Evolutionary conservation across 2,329 filamentous ascomycete genomes (phyloP).

Genomic region (Claviceps maximensis): DNA sequence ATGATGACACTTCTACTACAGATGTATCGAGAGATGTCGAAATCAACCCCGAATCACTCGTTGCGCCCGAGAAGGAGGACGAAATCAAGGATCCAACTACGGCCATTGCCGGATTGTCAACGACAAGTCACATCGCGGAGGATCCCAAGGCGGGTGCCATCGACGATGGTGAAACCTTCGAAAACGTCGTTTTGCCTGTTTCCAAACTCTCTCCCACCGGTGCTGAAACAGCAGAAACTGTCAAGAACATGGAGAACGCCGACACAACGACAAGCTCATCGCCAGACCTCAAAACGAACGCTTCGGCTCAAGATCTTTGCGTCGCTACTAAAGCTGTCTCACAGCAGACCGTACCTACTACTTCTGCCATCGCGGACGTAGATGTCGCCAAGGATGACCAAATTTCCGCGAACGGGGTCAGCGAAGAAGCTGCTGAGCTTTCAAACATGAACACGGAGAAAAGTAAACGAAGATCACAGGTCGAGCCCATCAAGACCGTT

Average conservation of each 20-base stretch:
- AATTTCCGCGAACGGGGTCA: constrained; percentile 1
- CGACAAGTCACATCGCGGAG: not conserved
- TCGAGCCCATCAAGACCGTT: constrained; percentile 43
- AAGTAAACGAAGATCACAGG: constrained; percentile 21
- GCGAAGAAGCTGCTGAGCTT: too few species aligned
- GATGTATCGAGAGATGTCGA: not conserved
- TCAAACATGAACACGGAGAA: constrained; percentile 15
- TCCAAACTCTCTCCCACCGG: constrained; percentile 11
- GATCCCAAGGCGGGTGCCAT: not conserved
- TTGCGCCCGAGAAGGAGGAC: too few species aligned
- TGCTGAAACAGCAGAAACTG: constrained; percentile 2
- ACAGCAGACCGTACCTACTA: constrained; percentile 2
- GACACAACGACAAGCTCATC: constrained; percentile 5
- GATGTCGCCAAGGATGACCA: not conserved
- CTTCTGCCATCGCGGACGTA: not conserved
- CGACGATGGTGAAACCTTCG: constrained; percentile 6
- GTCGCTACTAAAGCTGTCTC: constrained; percentile 11
- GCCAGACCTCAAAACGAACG: constrained; percentile 12
- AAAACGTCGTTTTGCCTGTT: constrained; percentile 7
- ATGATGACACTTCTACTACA: not conserved
- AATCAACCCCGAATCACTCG: not conserved
- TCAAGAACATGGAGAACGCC: not conserved
- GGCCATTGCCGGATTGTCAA: not conserved
- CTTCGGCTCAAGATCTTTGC: constrained; percentile 16
- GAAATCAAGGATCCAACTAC: not conserved